Conservation (phyloP, 345 rosid species). For the Ailanthus altissimus region DNA sequence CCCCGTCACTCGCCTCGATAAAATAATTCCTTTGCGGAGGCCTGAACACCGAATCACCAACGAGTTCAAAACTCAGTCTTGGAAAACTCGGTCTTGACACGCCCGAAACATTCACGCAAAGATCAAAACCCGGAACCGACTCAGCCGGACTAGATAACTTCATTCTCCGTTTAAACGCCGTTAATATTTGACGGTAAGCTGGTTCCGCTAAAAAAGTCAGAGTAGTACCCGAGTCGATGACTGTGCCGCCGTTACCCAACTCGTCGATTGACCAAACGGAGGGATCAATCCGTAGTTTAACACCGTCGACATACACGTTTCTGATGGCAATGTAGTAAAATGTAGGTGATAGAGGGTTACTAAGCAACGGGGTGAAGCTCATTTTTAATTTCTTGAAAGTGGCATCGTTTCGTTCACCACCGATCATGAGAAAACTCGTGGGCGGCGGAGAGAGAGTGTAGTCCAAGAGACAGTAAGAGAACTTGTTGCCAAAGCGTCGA, state of each 20-base stretch:
- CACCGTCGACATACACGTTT: conserved; percentile 47
- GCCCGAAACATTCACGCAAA: conserved; percentile 70
- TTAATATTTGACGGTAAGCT: conserved; percentile 51
- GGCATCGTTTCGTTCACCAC: conserved; percentile 24
- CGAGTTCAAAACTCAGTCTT: conserved; percentile 52
- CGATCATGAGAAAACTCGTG: conserved; percentile 71
- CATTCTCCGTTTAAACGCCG: conserved; percentile 46
- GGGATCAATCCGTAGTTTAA: conserved; percentile 53
- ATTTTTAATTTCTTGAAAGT: conserved; percentile 18
- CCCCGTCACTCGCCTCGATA: conserved; percentile 54
- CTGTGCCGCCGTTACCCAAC: conserved; percentile 80
- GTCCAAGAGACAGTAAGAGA: conserved; percentile 86
- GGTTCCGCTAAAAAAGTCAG: conserved; percentile 53
- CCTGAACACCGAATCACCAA: conserved; percentile 48
- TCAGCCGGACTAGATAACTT: conserved; percentile 42
- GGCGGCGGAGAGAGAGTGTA: conserved; percentile 85
- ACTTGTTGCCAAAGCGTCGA: conserved; percentile 69
- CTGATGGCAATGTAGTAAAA: conserved; percentile 66
- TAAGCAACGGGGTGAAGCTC: conserved; percentile 62
- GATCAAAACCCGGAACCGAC: conserved; percentile 66
- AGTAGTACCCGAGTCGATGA: conserved; percentile 84
- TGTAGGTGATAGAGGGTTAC: conserved; percentile 64
- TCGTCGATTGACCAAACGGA: conserved; percentile 74
- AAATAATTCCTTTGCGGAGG: conserved; percentile 86
- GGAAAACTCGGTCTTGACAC: conserved; percentile 44